These are phyloP conservation scores for Lentinula guzmanii DNA, from an alignment of 768 basidiomycete species.

Conservation along the genomic window DNA sequence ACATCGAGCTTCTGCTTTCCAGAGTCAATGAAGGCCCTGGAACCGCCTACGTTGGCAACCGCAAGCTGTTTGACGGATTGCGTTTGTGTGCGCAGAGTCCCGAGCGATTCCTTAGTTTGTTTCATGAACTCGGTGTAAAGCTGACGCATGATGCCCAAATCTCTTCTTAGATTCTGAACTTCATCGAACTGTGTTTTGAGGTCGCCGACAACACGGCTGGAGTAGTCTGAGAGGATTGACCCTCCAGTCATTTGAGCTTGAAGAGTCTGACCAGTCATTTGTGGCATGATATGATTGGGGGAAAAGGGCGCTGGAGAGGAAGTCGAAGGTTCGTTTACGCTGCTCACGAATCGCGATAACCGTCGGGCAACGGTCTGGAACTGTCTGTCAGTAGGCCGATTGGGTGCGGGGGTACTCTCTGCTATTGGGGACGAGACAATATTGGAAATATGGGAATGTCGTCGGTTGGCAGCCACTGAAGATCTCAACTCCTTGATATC, in stretches of 20 bases:
- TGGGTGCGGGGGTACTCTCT: constrained; percentile 59
- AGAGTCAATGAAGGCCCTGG: constrained; percentile 81
- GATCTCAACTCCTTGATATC: constrained; percentile 87
- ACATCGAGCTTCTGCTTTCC: constrained; percentile 90
- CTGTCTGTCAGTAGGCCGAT: constrained; percentile 70
- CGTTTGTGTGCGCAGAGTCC: constrained; percentile 75
- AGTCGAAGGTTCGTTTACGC: constrained; percentile 22
- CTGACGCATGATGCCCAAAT: constrained; percentile 91
- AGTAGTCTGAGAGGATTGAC: constrained; percentile 69
- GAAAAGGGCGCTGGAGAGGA: constrained; percentile 17
- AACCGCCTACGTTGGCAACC: constrained; percentile 74
- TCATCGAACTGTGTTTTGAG: constrained; percentile 93
- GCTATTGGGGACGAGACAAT: constrained; percentile 34
- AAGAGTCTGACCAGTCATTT: constrained; percentile 59
- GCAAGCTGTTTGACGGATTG: constrained; percentile 86
- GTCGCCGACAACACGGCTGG: constrained; percentile 68
- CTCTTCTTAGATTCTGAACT: constrained; percentile 88
- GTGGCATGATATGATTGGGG: constrained; percentile 32
- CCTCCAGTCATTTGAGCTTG: constrained; percentile 71
- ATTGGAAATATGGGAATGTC: constrained; percentile 44
- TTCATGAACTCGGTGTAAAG: constrained; percentile 92
- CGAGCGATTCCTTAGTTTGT: constrained; percentile 82
- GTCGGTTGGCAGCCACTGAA: constrained; percentile 48
- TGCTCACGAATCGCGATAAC: constrained; percentile 57
- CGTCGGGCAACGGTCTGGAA: constrained; percentile 69